Evolutionary conservation across 371 early-diverging fungal genomes (phyloP), one percentile per base, ranked within the genome.

Genomic region (Phascolomyces articulosus): DNA sequence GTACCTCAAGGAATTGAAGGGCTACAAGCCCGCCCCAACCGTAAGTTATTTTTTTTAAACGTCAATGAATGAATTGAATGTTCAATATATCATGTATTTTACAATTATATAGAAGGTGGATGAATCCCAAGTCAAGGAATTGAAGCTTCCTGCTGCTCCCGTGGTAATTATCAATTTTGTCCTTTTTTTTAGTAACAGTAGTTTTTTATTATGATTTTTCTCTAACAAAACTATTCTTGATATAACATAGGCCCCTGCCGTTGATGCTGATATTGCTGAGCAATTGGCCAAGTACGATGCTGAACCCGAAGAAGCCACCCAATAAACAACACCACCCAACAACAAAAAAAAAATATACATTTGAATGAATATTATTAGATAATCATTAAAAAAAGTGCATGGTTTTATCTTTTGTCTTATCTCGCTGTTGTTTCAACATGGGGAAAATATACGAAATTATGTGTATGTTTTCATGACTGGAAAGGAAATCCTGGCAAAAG

Each of bases 1-100:
- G 70, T 79, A 70, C 72, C 64, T 82, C 48, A 82, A 82, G 75
- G 82, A 82, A 65, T 71, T 82, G 68, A 82, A 82, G 79, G 77
- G 65, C 57, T 82, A 82, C 77, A 82, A 82, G 79, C 82, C 82
- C 63, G 63, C 74, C 51, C 74, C 81, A 63, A 59, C 69, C 60
- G 82, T 81, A 77, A 69, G 79, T 72, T 31, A 18, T 24, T 44
- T 8, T 3, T 57, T 54, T 29, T 29, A 55, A 44, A 16, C 16
- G 4, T 44, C 18, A 44, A n/a, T 4, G 16, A n/a, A 4, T 4
- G 44, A 18, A 44, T 15, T 53, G 16, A 44, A 44, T 13, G 8
- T n/a, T 1, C 4, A 44, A 44, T n/a, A 18, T 0, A 41, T 9
- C 38, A 34, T 56, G 13, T 62, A 24, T 26, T 8, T 49, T 56